phyloP scores from a whole-genome alignment of 306 rosid species.

The Albizia julibrissin region DNA sequence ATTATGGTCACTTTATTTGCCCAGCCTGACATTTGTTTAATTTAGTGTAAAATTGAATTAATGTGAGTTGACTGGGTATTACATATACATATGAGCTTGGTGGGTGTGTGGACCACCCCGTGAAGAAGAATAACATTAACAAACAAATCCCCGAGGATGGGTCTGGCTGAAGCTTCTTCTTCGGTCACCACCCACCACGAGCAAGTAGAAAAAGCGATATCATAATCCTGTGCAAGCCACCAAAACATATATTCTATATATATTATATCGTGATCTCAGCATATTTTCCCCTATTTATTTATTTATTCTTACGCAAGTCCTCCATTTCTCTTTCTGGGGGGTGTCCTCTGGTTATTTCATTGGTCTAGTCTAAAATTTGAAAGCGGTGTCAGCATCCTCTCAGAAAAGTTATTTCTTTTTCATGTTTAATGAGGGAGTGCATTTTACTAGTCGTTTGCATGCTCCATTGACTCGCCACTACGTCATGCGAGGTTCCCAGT shows the following conservation, averaged over 20 bases:
- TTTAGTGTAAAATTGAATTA: background rate
- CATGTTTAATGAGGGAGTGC: background rate
- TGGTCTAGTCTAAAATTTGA: background rate
- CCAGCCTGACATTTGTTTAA: background rate
- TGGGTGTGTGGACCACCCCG: conserved; percentile 49
- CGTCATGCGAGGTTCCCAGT: conserved; percentile 1
- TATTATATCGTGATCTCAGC: background rate
- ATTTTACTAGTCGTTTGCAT: background rate
- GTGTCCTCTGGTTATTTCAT: background rate
- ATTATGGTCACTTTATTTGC: conserved; percentile 51
- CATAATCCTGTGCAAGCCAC: background rate
- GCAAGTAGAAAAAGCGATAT: background rate
- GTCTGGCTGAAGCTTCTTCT: conserved; percentile 27
- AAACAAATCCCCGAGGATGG: conserved; percentile 26
- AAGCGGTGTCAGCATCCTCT: conserved; percentile 1
- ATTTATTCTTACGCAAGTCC: background rate
- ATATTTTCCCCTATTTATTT: background rate
- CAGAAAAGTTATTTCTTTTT: background rate
- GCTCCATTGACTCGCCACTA: conserved; percentile 11
- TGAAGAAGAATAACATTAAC: conserved; percentile 8
- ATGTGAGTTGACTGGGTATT: conserved; percentile 23
- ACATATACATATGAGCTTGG: conserved; percentile 32
- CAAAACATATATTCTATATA: background rate
- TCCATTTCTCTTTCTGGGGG: background rate
- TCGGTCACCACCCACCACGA: background rate